phyloP scores from a whole-genome alignment of 495 filamentous ascomycete genomes.

The Copromyces sp. region DNA sequence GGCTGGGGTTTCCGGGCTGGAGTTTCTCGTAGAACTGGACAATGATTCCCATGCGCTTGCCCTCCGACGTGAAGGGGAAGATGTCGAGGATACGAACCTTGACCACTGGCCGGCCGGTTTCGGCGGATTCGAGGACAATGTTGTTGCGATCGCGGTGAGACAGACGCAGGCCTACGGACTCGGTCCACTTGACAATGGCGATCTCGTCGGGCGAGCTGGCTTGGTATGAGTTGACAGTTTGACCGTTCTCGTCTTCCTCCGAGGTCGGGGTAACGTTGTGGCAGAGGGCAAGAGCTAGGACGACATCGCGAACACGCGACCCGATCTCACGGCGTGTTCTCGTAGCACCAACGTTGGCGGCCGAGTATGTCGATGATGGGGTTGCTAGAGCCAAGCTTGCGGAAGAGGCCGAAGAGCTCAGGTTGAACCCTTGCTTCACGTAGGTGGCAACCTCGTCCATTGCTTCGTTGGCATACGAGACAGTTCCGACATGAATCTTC shows the following conservation, averaged over 20 bases:
- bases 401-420: constrained; percentile 25
- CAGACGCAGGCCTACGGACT: constrained; percentile 80
- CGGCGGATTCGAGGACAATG: constrained; percentile 72
- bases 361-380: constrained; percentile 58
- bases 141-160: constrained; percentile 75
- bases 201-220: constrained; percentile 97
- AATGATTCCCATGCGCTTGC: constrained; percentile 97
- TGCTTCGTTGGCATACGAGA: constrained; percentile 94
- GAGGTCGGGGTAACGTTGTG: constrained; percentile 93
- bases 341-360: constrained; percentile 51
- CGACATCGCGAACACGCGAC: constrained; percentile 78
- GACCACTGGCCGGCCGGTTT: constrained; percentile 65
- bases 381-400: constrained; percentile 48
- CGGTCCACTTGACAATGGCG: constrained; percentile 92
- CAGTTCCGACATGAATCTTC: constrained; percentile 96
- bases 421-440: constrained; percentile 68
- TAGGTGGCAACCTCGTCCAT: constrained; percentile 94
- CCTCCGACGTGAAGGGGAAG: constrained; percentile 95
- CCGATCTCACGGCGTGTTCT: constrained; percentile 88
- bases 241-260: constrained; percentile 67
- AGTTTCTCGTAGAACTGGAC: constrained; percentile 62
- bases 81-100: constrained; percentile 86
- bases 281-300: constrained; percentile 84
- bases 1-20: constrained; percentile 27
- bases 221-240: constrained; percentile 77